Evolutionary conservation across 768 basidiomycete species (phyloP).

Genomic region (Phaffia australis): DNA sequence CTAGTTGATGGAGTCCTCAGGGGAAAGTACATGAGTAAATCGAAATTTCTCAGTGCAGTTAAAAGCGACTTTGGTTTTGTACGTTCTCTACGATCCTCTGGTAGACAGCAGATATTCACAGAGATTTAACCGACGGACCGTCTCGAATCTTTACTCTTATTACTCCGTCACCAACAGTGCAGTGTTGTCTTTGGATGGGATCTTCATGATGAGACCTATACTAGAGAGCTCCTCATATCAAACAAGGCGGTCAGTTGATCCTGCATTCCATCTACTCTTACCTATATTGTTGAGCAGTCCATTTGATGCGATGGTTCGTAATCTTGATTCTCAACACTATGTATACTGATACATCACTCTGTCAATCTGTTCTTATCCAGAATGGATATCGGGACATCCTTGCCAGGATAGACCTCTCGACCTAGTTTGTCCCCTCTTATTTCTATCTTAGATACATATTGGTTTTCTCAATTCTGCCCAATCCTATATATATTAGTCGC

Average conservation of each 20-base stretch:
- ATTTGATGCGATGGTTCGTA: too few relatives aligned
- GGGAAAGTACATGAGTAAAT: conserved; percentile 88
- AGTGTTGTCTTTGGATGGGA: conserved; percentile 56
- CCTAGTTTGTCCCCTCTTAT: conserved; percentile 41
- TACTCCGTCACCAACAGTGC: conserved; percentile 16
- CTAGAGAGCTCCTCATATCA: conserved; percentile 74
- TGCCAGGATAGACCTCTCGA: conserved; percentile 74
- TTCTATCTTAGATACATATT: background rate
- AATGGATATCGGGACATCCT: conserved; percentile 88
- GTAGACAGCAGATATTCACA: background rate
- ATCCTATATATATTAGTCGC: conserved; percentile 38
- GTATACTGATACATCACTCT: too few relatives aligned
- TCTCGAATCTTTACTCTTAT: background rate
- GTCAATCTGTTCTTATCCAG: background rate
- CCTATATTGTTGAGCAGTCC: too few relatives aligned
- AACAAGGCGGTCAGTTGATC: conserved; percentile 47
- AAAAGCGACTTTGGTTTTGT: conserved; percentile 83
- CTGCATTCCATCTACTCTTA: too few relatives aligned
- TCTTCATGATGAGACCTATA: conserved; percentile 77
- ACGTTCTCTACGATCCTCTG: conserved; percentile 32
- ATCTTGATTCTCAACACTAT: too few relatives aligned
- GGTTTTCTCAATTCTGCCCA: too few relatives aligned
- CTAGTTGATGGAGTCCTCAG: conserved; percentile 84
- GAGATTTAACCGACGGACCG: conserved; percentile 8
- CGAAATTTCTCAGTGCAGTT: conserved; percentile 75